Evolutionary conservation across 805 yeast genomes (phyloP).

Genomic region (Ogataea corticis): DNA sequence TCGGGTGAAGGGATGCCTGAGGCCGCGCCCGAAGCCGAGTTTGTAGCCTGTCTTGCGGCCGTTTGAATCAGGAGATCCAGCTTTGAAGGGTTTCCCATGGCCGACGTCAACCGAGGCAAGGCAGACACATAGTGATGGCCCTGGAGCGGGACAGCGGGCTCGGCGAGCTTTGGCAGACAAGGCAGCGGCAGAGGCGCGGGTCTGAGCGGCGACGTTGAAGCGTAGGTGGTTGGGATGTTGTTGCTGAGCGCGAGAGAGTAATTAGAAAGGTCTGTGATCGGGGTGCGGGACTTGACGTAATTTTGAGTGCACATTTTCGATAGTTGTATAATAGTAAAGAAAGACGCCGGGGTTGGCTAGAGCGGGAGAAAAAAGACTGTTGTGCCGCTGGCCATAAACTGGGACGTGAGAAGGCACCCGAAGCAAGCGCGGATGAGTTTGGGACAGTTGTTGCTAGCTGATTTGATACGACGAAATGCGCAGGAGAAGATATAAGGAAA

Average conservation of each 20-base stretch:
- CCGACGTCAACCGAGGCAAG: conserved; percentile 4
- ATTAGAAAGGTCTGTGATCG: conserved; percentile 32
- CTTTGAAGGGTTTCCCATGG: conserved; percentile 22
- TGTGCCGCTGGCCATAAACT: background rate
- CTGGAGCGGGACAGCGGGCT: conserved; percentile 3
- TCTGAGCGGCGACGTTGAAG: conserved; percentile 19
- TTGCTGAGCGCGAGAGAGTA: conserved; percentile 31
- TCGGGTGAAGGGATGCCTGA: background rate
- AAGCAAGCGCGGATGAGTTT: background rate
- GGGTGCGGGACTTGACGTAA: conserved; percentile 27
- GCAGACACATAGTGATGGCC: conserved; percentile 6
- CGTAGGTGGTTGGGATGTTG: conserved; percentile 31
- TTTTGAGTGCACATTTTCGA: conserved; percentile 28
- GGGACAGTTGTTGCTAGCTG: background rate
- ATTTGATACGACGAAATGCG: background rate
- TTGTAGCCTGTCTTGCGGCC: conserved; percentile 29
- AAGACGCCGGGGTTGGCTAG: conserved; percentile 1
- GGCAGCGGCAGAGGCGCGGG: conserved; percentile 12
- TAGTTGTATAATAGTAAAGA: background rate
- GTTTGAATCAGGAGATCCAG: conserved; percentile 34
- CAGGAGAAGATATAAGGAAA: background rate
- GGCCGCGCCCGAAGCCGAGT: too few species aligned
- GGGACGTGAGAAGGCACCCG: background rate
- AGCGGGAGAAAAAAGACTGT: background rate
- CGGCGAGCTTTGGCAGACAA: conserved; percentile 14